Base-by-base conservation (phyloP, 2,329 filamentous ascomycete species). In the Pseudogymnoascus sp. region DNA sequence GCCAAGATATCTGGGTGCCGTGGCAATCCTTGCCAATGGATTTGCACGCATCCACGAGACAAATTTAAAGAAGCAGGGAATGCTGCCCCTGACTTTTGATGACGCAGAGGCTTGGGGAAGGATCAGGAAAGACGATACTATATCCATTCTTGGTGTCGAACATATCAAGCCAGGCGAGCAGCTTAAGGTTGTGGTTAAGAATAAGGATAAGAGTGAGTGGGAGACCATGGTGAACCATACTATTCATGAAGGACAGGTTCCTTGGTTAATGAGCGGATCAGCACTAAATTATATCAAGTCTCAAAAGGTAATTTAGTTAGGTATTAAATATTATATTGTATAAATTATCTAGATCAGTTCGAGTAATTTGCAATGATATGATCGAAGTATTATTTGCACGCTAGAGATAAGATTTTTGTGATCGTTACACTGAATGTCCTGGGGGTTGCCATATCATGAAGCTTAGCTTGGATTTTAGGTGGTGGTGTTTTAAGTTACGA, bases 21-120 rank as follows among this genome's bases (percentile, higher is more conserved):
- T 69, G 19, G 65, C 67, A 2, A 64, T 72, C 43, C 65, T 72
- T 19, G 70, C 69, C 10, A 67, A 68, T 33, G 66, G 66, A 3
- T 71, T 72, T 63, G 69, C 70, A 2, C 63, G 70, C 6, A 71
- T 72, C 45, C 69, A 72, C 45, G 70, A 72, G 62, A 69, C 69
- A 16, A 72, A 72, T 52, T 45, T 71, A 10, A 71, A 72, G 65
- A 71, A 71, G 62, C 69, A 72, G 58, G 69, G 70, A 6, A 70
- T 72, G 68, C 60, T 71, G 8, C 66, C 71, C 11, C 63, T 73
- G 33, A 70, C 66, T 2, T 71, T 71, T 60, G 65, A 33, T 3
- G 60, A 68, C 19, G 49, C 63, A 8, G 64, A 29, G 4, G 67
- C 68, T 21, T 72, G 41, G 33, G 61, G 55, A 19, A 59, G 49